Evolutionary conservation across 2,329 filamentous ascomycete species (phyloP).

Genomic region (Cladosporium austrohemisphaericum): DNA sequence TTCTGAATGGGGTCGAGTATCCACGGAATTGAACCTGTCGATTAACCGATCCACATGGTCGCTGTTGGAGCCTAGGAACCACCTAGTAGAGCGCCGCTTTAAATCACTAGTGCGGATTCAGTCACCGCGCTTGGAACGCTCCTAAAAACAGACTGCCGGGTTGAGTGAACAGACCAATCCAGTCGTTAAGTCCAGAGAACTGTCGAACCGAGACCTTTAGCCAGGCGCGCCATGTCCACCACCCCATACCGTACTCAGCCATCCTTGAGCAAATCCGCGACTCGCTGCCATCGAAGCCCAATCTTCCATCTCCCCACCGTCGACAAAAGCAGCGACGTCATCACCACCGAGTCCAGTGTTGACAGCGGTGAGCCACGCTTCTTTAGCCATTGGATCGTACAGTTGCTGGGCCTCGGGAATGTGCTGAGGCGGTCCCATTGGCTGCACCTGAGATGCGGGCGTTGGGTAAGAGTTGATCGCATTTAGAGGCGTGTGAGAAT

Average conservation of each 20-base stretch:
- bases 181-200: too few species aligned
- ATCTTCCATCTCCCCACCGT: slow-evolving; percentile 35
- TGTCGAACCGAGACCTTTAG: too few species aligned
- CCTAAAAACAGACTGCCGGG: too few species aligned
- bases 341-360: slow-evolving; percentile 38
- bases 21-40: too few species aligned
- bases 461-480: slow-evolving; percentile 9
- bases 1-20: too few species aligned
- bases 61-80: too few species aligned
- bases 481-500: neutral
- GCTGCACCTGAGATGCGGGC: slow-evolving; percentile 6
- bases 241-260: slow-evolving; percentile 31
- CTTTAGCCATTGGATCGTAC: slow-evolving; percentile 29
- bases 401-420: slow-evolving; percentile 17
- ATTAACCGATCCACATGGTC: too few species aligned
- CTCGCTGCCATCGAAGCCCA: slow-evolving; percentile 29
- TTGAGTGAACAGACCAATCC: too few species aligned
- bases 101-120: too few species aligned
- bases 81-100: too few species aligned
- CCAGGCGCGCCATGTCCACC: slow-evolving; percentile 8
- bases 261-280: slow-evolving; percentile 24
- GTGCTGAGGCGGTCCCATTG: slow-evolving; percentile 14
- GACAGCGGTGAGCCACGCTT: slow-evolving; percentile 35
- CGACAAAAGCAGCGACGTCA: slow-evolving; percentile 39
- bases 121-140: too few species aligned